Base-by-base conservation (phyloP, 345 rosid genomes). In the Aegle marmelos region DNA sequence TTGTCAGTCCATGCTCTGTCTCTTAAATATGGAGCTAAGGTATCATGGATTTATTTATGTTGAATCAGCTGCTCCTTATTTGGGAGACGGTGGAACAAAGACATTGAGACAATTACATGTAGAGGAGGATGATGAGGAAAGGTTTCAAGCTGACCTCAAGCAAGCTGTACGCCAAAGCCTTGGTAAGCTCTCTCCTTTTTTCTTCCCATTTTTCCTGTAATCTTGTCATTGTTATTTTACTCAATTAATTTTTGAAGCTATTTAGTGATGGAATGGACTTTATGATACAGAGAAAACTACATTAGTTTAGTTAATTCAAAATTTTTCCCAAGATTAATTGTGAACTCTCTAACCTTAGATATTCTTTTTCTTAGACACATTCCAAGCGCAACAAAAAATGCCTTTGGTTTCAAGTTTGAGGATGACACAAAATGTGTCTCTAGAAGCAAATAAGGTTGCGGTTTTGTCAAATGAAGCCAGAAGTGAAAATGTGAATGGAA, bases 101-200 rank as follows among this genome's bases (percentile, higher is more conserved):
- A 89, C 97, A 72, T 78, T 88, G 83, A 89, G 95, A 80, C 93
- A 92, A 77, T 86, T 91, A 63, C 91, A 92, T 75, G 91, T 88
- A 61, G 94, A 92, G 87, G 95, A 93, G 82, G 97, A 92, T 39
- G 95, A 92, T 33, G 99, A 95, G 83, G 95, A 92, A 87, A 89
- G 94, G 80, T 96, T 92, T 86, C 99, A 96, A 83, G 94, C 98
- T 81, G 98, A 96, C 86, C 88, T 93, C 53, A 78, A 89, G 84
- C 86, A 82, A 79, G 98, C 98, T 59, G 91, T 92, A 67, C 91
- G 86, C 65, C 97, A 96, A 89, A 94, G 97, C 85, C 95, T 94
- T 67, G 98, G 99, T 96, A 90, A 82, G 54, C 48, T 39, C 70
- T 64, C 9, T 62, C 10, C 73, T 45, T 76, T 48, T 56, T 68